Conservation (phyloP, 2,329 filamentous ascomycete species). For the Chaetomiaceae sp. region DNA sequence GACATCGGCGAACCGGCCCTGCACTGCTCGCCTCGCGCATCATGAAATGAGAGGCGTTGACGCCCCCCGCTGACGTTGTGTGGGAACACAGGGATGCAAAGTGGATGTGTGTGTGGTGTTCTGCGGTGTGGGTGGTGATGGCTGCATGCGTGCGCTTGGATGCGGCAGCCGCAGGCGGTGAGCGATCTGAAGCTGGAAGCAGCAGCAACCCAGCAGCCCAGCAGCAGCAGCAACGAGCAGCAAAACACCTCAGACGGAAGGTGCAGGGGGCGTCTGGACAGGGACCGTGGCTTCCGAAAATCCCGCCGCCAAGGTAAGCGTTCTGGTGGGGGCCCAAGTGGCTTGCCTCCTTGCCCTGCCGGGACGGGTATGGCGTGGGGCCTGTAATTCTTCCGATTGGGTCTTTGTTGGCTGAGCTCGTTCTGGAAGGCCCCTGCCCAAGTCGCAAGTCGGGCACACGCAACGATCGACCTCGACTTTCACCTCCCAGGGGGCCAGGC, state of each 20-base stretch:
- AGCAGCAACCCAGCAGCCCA: too few species aligned
- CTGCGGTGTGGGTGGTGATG: too few species aligned
- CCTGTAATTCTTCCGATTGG: conserved; percentile 17
- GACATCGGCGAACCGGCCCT: background rate
- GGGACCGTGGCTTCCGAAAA: conserved; percentile 2
- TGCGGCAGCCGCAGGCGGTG: background rate
- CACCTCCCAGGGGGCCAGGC: too few species aligned
- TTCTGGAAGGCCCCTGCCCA: too few species aligned
- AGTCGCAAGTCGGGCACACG: too few species aligned
- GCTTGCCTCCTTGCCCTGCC: conserved; percentile 11
- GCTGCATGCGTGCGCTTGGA: background rate
- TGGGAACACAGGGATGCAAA: too few species aligned
- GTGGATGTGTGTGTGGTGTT: too few species aligned
- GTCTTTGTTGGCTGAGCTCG: too few species aligned
- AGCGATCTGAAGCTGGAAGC: background rate
- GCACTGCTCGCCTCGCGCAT: background rate
- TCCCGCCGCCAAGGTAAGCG: conserved; percentile 13
- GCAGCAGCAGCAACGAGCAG: too few species aligned
- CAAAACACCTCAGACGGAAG: background rate
- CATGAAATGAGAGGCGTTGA: too few species aligned
- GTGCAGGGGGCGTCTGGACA: background rate
- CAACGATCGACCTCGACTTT: too few species aligned
- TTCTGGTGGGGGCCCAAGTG: conserved; percentile 13
- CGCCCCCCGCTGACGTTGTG: too few species aligned
- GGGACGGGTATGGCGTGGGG: conserved; percentile 3